Evolutionary conservation across 2,329 filamentous ascomycete genomes (phyloP), one percentile per base, ranked within the genome.

Genomic region (Metarhizium anisopliae): DNA sequence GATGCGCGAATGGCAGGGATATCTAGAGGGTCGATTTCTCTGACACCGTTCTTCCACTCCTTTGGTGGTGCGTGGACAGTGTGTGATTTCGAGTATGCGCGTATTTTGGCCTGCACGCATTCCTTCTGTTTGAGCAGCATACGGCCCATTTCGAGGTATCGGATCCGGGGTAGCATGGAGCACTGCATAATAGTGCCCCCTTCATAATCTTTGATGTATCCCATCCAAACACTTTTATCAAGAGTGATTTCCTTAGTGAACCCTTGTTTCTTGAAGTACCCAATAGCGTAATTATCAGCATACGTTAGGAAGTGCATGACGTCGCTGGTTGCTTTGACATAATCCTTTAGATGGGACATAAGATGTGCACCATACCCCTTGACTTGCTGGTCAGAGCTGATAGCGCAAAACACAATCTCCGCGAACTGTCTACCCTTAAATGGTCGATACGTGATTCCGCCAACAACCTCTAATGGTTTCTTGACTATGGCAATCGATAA

Each of bases 281-380:
- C 94, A 61, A 96, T 99, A 43, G 94, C 94, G 67, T 97, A 97
- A 71, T 99, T 99, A 71, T 99, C 94, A 61, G 94, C 94, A 67
- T 99, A 99, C 1, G 94, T 99, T 2, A 99, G 79, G 71, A 99
- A 99, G 72, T 99, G 92, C 92, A 96, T 97, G 51, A 99, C 92
- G 61, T 92, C 86, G 54, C 90, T 95, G 1, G 93, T 96, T 6
- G 93, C 92, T 71, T 96, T 96, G 70, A 99, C 94, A 65, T 96
- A 99, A 75, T 99, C 87, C 71, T 99, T 99, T 50, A 99, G 76
- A 69, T 99, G 94, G 2, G 90, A 93, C 94, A 99, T 99, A 20
- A 99, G 79, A 77, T 97, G 93, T 11, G 94, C 93, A 60, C 94
- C 94, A 68, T 99, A 99, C 38, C 94, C 94, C 73, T 97, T 99